A percentile compares a stretch with the other conserved stretches of the same genome.
Evolutionary conservation across 2,329 filamentous ascomycete genomes (phyloP).

Genomic region (Alternaria triticimaculans): DNA sequence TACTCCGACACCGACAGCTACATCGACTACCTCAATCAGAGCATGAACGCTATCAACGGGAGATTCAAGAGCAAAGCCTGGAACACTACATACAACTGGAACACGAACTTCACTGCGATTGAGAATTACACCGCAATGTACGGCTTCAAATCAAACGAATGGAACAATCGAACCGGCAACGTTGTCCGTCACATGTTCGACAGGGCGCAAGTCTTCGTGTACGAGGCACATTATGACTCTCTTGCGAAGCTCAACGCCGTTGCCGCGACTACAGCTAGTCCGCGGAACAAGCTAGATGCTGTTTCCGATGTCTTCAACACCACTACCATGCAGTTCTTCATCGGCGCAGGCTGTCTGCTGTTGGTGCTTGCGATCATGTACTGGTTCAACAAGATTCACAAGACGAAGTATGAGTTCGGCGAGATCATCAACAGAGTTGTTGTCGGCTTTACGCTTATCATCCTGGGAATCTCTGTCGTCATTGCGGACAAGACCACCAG

Average conservation of each 20-base stretch:
- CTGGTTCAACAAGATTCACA: slow-evolving; percentile 55
- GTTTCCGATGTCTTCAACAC: slow-evolving; percentile 33
- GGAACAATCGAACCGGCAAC: slow-evolving; percentile 27
- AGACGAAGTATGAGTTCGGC: slow-evolving; percentile 37
- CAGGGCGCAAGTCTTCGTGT: slow-evolving; percentile 33
- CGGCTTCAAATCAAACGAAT: slow-evolving; percentile 23
- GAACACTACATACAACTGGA: slow-evolving; percentile 31
- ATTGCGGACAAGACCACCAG: slow-evolving; percentile 24
- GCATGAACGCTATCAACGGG: slow-evolving; percentile 24
- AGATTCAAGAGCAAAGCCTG: slow-evolving; percentile 28
- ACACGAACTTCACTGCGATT: slow-evolving; percentile 30
- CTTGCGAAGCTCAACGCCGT: slow-evolving; percentile 33
- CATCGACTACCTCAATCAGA: slow-evolving; percentile 23
- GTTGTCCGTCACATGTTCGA: slow-evolving; percentile 23
- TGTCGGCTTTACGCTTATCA: slow-evolving; percentile 27
- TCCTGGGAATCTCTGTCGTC: slow-evolving; percentile 26
- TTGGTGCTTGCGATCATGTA: slow-evolving; percentile 65
- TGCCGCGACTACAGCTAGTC: slow-evolving; percentile 6
- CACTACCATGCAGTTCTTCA: slow-evolving; percentile 35
- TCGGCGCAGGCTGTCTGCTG: slow-evolving; percentile 49
- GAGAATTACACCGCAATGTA: slow-evolving; percentile 24
- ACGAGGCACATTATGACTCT: slow-evolving; percentile 33
- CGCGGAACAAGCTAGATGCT: slow-evolving; percentile 14
- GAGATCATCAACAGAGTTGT: slow-evolving; percentile 36
- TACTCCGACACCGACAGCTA: slow-evolving; percentile 17